phyloP scores from a whole-genome alignment of 176 grass and related monocot species.

The Triticum timopheevii region DNA sequence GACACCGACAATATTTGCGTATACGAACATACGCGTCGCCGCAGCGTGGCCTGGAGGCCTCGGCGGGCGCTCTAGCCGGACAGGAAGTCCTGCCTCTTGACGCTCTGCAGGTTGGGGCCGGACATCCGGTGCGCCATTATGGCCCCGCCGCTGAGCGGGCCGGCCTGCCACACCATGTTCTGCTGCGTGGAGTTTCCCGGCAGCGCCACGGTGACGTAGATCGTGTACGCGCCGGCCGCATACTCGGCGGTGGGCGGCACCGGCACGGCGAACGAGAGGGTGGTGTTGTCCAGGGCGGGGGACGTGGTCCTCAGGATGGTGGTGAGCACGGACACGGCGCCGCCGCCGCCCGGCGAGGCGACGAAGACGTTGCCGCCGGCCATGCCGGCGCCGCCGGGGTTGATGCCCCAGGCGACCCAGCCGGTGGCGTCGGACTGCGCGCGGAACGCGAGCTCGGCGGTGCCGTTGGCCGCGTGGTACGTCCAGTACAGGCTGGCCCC shows the following conservation, averaged over 20 bases:
- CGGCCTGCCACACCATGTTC: slow-evolving; percentile 82
- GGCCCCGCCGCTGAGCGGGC: slow-evolving; percentile 20
- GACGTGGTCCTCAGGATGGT: slow-evolving; percentile 23
- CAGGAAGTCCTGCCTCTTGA: slow-evolving; percentile 45
- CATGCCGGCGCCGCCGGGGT: slow-evolving; percentile 52
- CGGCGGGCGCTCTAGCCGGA: slow-evolving; percentile 18
- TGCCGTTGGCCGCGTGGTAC: slow-evolving; percentile 57
- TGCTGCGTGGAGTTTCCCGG: slow-evolving; percentile 51
- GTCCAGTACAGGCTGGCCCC: slow-evolving; percentile 67
- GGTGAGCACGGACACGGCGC: slow-evolving; percentile 32
- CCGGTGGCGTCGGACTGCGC: slow-evolving; percentile 27
- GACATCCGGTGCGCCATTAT: slow-evolving; percentile 30
- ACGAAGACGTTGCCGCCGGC: slow-evolving; percentile 60
- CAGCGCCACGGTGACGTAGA: slow-evolving; percentile 62
- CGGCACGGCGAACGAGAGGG: slow-evolving; percentile 54
- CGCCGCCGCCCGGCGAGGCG: slow-evolving; percentile 42
- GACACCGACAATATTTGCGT: not conserved
- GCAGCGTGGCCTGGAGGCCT: not conserved
- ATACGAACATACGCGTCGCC: slow-evolving; percentile 22
- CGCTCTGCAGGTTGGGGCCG: slow-evolving; percentile 31
- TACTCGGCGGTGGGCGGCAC: slow-evolving; percentile 46
- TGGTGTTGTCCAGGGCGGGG: slow-evolving; percentile 46
- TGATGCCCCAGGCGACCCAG: slow-evolving; percentile 90
- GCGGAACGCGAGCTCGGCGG: slow-evolving; percentile 67
- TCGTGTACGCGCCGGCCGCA: slow-evolving; percentile 50